Conservation (phyloP, 371 early-diverging fungal genomes). For the Paramicrosporidium saccamoebae region DNA sequence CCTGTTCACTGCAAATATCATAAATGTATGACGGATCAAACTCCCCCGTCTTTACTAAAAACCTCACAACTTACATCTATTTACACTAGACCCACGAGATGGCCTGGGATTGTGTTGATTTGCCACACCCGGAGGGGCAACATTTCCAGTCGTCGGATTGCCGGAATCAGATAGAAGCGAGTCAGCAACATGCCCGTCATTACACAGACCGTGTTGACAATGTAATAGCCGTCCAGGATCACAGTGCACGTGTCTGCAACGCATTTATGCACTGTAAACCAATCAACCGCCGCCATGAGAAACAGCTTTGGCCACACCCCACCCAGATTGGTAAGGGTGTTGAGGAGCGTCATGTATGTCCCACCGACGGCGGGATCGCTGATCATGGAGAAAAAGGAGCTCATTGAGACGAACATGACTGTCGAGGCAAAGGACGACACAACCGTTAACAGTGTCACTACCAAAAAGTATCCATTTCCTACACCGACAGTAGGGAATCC, state of each 20-base stretch:
- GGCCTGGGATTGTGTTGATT: too few relatives aligned
- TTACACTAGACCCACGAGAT: too few relatives aligned
- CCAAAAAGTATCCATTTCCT: conserved; percentile 18
- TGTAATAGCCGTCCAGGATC: conserved; percentile 36
- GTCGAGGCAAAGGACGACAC: conserved; percentile 51
- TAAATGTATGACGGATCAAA: too few relatives aligned
- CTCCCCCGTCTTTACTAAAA: too few relatives aligned
- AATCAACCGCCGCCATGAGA: conserved; percentile 70
- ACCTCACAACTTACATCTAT: too few relatives aligned
- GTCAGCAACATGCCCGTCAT: conserved; percentile 16
- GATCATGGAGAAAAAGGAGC: conserved; percentile 69
- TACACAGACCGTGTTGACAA: conserved; percentile 21
- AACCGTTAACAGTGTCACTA: conserved; percentile 46
- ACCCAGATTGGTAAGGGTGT: conserved; percentile 80
- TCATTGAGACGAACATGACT: conserved; percentile 76
- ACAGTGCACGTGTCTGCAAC: conserved; percentile 19
- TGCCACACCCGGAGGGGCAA: too few relatives aligned
- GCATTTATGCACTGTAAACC: conserved; percentile 35
- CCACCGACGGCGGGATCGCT: conserved; percentile 87
- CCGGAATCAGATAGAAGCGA: too few relatives aligned
- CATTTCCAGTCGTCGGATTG: too few relatives aligned
- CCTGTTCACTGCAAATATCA: too few relatives aligned
- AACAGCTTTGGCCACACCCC: conserved; percentile 89
- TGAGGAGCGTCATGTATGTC: conserved; percentile 84
- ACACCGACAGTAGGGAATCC: conserved; percentile 28